Base-by-base conservation (phyloP, 805 yeast species). In the Candida wancherniae region DNA sequence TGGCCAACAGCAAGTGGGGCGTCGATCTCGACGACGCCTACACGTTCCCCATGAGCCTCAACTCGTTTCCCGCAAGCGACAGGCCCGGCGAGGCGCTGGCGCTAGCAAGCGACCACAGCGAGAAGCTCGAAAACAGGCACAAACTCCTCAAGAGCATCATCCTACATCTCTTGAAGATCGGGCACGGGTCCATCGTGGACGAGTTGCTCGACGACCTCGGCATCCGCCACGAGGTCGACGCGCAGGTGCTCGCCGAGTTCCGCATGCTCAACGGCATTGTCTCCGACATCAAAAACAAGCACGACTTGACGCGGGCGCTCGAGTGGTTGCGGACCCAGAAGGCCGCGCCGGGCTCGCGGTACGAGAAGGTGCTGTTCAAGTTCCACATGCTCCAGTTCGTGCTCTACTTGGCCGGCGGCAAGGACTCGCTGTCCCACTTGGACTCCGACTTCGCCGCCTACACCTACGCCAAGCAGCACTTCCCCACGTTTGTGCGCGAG, bases 11-110 rank as follows among this genome's bases (percentile, higher is more conserved):
- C n/a, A 48, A 47, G 28, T 60, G 46, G 31, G 34, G 33, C 19
- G 40, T 61, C 19, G 58, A 58, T 32, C 40, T 65, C 19, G 71
- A 64, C 42, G 67, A 59, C 12, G 68, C 70, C 6, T 64, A 65
- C 39, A 53, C 61, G 1, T 65, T 55, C 33, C 67, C 67, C 0
- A 47, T 65, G 32, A 45, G 44, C 34, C 44, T 63, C 27, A 42
- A 54, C 29, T 50, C 56, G 23, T 44, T 40, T 23, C 65, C 67
- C 4, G 36, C 34, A 5, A 34, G 28, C 15, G 38, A 30, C 15
- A 12, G 9, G 8, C 11, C 15, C 9, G 27, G 15, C 11, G 22
- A 22, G 9, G n/a, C n/a, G n/a, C n/a, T n/a, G n/a, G n/a, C n/a
- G n/a, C n/a, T n/a, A n/a, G n/a, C n/a, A n/a, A n/a, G n/a, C n/a